Conservation (phyloP, 2,329 filamentous ascomycete species). For the Sporothrix pallida region DNA sequence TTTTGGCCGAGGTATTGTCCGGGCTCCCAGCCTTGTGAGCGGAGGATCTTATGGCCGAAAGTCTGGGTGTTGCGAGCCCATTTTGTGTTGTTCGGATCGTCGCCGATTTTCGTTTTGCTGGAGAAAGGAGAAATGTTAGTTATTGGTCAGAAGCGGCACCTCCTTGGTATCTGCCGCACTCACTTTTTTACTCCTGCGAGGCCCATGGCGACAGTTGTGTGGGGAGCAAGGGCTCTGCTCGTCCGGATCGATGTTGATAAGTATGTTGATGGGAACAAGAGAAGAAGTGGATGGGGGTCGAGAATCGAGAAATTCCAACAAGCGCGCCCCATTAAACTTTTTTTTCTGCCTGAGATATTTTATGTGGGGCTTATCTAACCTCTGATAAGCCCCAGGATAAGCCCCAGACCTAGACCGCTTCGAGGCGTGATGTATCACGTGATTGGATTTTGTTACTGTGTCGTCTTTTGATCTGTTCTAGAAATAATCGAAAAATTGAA, state of each 20-base stretch:
- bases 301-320: not conserved
- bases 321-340: slow-evolving; percentile 27
- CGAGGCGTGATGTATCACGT: slow-evolving; percentile 11
- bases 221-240: slow-evolving; percentile 5
- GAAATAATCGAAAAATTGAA: too few species aligned
- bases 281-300: not conserved
- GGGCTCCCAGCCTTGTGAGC: slow-evolving; percentile 87
- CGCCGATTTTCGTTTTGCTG: slow-evolving; percentile 70
- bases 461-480: too few species aligned
- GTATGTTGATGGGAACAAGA: not conserved
- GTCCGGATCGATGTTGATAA: slow-evolving; percentile 2
- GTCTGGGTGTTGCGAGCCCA: slow-evolving; percentile 83
- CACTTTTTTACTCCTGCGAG: slow-evolving; percentile 72
- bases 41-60: slow-evolving; percentile 90
- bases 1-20: slow-evolving; percentile 81
- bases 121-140: not conserved
- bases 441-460: not conserved
- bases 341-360: slow-evolving; percentile 34
- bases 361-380: slow-evolving; percentile 32
- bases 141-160: not conserved
- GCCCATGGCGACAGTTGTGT: slow-evolving; percentile 59
- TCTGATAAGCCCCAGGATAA: slow-evolving; percentile 4
- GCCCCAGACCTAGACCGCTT: slow-evolving; percentile 21
- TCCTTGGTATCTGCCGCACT: slow-evolving; percentile 36
- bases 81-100: slow-evolving; percentile 94